A percentile compares a stretch with the other conserved stretches of the same genome.
phyloP scores from a whole-genome alignment of 352 stramenopile species.

The Phytophthora citricola region DNA sequence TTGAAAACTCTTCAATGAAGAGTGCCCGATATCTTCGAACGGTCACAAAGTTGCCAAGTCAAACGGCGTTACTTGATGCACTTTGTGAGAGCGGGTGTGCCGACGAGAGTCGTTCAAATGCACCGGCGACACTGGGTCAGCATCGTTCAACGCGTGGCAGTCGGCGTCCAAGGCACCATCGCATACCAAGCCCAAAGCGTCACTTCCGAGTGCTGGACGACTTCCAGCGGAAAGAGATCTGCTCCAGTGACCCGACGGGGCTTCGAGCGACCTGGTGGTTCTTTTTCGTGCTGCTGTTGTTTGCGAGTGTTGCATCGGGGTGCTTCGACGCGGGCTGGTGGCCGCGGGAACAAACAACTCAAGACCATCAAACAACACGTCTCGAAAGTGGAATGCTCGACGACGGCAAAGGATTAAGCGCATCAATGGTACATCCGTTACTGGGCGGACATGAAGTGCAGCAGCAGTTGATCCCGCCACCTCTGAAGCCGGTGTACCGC shows the following conservation, averaged over 20 bases:
- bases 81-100: no score
- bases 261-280: conserved; percentile 71
- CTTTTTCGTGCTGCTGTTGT: conserved; percentile 65
- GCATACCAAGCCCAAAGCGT: conserved; percentile 19
- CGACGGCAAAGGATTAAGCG: conserved; percentile 11
- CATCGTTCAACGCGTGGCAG: conserved; percentile 1
- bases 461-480: conserved; percentile 12
- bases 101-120: conserved; percentile 4
- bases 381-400: conserved; percentile 18
- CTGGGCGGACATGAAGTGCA: conserved; percentile 15
- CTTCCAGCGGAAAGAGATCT: conserved; percentile 65
- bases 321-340: conserved; percentile 46
- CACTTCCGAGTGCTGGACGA: conserved; percentile 64
- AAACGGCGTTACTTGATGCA: neutral
- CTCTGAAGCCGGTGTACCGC: conserved; percentile 50
- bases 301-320: conserved; percentile 40
- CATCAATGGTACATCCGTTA: conserved; percentile 33
- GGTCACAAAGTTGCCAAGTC: neutral
- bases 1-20: no score
- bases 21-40: neutral
- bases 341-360: conserved; percentile 11
- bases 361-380: conserved; percentile 13
- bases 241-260: conserved; percentile 49
- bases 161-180: conserved; percentile 10
- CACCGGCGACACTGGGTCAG: neutral